These are phyloP conservation scores for Pseudevernia furfuracea DNA, from an alignment of 495 filamentous ascomycete genomes.

Conservation along the genomic window DNA sequence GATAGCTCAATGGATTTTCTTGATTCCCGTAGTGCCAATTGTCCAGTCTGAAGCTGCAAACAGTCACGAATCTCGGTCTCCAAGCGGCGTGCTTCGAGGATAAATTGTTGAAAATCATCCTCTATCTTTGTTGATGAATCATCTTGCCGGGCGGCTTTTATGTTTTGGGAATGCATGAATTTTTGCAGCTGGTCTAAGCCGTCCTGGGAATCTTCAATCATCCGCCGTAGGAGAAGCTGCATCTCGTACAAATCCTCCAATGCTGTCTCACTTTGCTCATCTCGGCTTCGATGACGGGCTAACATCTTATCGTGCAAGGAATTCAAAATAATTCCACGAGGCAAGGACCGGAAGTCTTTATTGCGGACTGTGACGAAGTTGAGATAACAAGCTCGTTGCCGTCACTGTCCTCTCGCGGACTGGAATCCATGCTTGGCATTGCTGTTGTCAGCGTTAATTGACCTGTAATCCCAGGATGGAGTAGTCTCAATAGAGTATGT, in stretches of 20 bases:
- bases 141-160: background rate
- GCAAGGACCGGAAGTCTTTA: no score
- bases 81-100: conserved; percentile 1
- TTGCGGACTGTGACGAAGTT: no score
- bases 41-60: background rate
- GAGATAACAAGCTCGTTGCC: background rate
- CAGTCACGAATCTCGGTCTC: conserved; percentile 8
- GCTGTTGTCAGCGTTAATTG: background rate
- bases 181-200: background rate
- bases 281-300: no score
- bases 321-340: no score
- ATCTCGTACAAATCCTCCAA: background rate
- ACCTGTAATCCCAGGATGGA: no score
- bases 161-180: background rate
- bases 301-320: no score
- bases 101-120: background rate
- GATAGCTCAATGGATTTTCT: conserved; percentile 12
- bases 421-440: background rate
- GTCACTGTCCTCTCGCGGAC: background rate
- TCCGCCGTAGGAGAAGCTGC: background rate
- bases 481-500: no score
- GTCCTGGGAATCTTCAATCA: background rate
- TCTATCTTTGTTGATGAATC: background rate
- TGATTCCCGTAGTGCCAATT: background rate
- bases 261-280: background rate